Base-by-base conservation (phyloP, 345 rosid genomes). In the Eucalyptus sideroxylon region DNA sequence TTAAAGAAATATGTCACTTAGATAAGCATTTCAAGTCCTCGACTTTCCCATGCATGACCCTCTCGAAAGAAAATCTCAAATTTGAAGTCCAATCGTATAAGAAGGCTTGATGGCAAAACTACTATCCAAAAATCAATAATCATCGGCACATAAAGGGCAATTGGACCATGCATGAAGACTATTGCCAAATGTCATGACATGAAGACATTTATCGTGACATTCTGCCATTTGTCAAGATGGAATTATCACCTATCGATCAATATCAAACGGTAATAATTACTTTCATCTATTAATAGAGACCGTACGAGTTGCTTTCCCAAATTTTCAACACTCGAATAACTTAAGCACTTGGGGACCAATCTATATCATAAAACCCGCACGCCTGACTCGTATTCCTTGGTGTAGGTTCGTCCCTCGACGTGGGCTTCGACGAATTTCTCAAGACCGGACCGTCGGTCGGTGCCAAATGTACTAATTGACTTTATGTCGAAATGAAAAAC, bases 351-450 rank as follows among this genome's bases (percentile, higher is more conserved):
- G 4, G 3, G 34, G 34, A 62, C 69, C 69, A 6, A 62, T 62
- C 31, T 30, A 27, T 0, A 23, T 11, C 13, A 0, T 53, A 56
- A 24, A 56, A 56, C 3, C 62, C 3, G 3, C 16, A 27, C 1
- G 34, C 9, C 2, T 62, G 6, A 62, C 69, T 30, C 9, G 9
- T 62, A 27, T 62, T 62, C 34, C 69, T 6, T 13, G 69, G 16
- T 30, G 69, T 62, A 12, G 16, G 31, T 60, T 60, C 31, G 11
- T 55, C 15, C 14, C 67, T 5, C 5, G 67, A 27, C 0, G 67
- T 11, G 13, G 15, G 69, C 31, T 62, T 62, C 9, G 9, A 62
- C 16, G 8, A 12, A 62, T 62, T 62, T 62, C 16, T 62, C 69
- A 6, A 13, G 34, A 62, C 34, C 8, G 31, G 31, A 62, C 69